Evolutionary conservation across 2,329 filamentous ascomycete genomes (phyloP).

Genomic region (Fusarium sp.): DNA sequence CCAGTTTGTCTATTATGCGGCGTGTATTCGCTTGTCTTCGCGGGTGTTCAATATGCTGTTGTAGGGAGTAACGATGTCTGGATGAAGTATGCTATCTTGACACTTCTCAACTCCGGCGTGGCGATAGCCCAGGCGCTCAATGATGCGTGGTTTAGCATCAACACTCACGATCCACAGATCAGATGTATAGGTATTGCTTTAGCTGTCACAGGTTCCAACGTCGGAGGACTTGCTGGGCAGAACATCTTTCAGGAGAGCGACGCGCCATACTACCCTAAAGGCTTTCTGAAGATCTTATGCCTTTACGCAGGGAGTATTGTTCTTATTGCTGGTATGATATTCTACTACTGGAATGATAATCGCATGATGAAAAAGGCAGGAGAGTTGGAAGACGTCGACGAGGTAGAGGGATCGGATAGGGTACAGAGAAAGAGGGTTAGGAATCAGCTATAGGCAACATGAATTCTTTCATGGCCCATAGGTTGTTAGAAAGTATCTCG

Average conservation of each 20-base stretch:
- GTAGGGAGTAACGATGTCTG: neutral
- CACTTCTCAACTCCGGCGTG: neutral
- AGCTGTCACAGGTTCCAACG: neutral
- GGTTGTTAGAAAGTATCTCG: neutral
- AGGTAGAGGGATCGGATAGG: neutral
- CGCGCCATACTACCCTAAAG: neutral
- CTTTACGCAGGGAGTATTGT: constrained; percentile 14
- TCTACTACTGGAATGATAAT: constrained; percentile 15
- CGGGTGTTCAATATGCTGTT: constrained; percentile 7
- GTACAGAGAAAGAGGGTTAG: neutral
- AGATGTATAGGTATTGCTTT: neutral
- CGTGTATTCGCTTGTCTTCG: neutral
- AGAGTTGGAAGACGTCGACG: neutral
- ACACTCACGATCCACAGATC: constrained; percentile 1
- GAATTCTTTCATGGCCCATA: neutral
- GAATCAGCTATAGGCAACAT: neutral
- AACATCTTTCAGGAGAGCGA: constrained; percentile 6
- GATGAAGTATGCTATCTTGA: constrained; percentile 5
- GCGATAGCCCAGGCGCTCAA: constrained; percentile 9
- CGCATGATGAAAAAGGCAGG: neutral
- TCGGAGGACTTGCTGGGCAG: neutral
- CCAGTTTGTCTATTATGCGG: neutral
- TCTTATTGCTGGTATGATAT: constrained; percentile 12
- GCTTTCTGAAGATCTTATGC: neutral
- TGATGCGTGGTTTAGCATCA: constrained; percentile 5